A percentile compares a stretch with the other conserved stretches of the same genome.
Evolutionary conservation across 192 early-diverging fungal species (phyloP).

Genomic region (Coemansia sp.): DNA sequence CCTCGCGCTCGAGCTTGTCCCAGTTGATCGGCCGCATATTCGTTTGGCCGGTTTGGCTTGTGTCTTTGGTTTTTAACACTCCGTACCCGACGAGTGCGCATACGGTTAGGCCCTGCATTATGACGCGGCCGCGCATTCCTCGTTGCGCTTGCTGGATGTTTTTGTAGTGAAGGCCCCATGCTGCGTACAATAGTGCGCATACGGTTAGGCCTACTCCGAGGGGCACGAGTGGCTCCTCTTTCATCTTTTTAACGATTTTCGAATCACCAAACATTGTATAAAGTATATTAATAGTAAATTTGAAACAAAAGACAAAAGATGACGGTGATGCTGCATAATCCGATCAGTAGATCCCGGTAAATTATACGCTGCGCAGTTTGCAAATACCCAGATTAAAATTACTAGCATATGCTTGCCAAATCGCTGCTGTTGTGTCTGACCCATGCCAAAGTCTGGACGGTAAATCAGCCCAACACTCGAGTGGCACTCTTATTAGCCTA

Average conservation of each 20-base stretch:
- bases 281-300: neutral
- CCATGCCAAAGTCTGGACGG: too few relatives aligned
- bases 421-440: too few relatives aligned
- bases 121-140: slow-evolving; percentile 47
- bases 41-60: neutral
- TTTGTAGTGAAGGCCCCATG: slow-evolving; percentile 25
- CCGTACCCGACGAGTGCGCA: slow-evolving; percentile 33
- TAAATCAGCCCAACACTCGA: too few relatives aligned
- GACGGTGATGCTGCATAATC: neutral
- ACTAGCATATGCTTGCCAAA: too few relatives aligned
- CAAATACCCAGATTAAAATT: too few relatives aligned
- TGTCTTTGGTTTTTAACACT: slow-evolving; percentile 3
- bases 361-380: too few relatives aligned
- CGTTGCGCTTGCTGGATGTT: slow-evolving; percentile 29
- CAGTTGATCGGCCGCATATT: slow-evolving; percentile 41
- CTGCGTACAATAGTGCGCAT: slow-evolving; percentile 37
- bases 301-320: neutral
- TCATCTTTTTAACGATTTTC: slow-evolving; percentile 18
- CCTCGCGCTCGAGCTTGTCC: slow-evolving; percentile 39
- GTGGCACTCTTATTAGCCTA: too few relatives aligned
- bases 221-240: slow-evolving; percentile 43
- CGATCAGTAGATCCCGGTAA: too few relatives aligned
- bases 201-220: slow-evolving; percentile 33
- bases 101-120: slow-evolving; percentile 42
- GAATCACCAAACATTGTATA: neutral